A percentile compares a stretch with the other conserved stretches of the same genome.
Evolutionary conservation across 2,329 filamentous ascomycete species (phyloP).

Genomic region (Colletotrichum sidae): DNA sequence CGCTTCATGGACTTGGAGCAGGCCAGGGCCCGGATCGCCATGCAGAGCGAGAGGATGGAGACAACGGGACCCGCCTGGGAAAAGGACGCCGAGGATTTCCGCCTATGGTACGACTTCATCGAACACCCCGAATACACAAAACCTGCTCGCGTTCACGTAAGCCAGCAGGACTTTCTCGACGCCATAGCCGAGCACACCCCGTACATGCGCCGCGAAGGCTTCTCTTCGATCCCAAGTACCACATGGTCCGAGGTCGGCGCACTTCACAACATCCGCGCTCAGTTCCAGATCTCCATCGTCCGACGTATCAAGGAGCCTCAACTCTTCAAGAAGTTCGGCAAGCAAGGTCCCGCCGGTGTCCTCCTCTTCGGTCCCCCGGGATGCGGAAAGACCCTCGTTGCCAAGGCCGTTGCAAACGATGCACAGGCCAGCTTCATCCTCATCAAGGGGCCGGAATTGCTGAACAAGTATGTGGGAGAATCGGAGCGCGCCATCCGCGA

Average conservation of each 20-base stretch:
- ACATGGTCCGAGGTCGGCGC: slow-evolving; percentile 95
- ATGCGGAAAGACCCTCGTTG: slow-evolving; percentile 95
- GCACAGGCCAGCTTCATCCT: slow-evolving; percentile 98
- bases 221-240: slow-evolving; percentile 92
- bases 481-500: slow-evolving; percentile 93
- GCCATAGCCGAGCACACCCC: slow-evolving; percentile 73
- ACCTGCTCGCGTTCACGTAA: slow-evolving; percentile 44
- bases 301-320: slow-evolving; percentile 88
- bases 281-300: slow-evolving; percentile 88
- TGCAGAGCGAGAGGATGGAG: slow-evolving; percentile 15
- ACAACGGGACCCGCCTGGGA: background rate
- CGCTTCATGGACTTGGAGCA: slow-evolving; percentile 46
- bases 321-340: slow-evolving; percentile 80
- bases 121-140: slow-evolving; percentile 39
- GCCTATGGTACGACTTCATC: slow-evolving; percentile 34
- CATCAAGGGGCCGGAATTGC: slow-evolving; percentile 93
- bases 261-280: slow-evolving; percentile 79
- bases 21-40: slow-evolving; percentile 35
- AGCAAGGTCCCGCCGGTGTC: slow-evolving; percentile 85
- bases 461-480: slow-evolving; percentile 98
- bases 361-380: slow-evolving; percentile 97
- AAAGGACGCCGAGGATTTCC: slow-evolving; percentile 10
- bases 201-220: slow-evolving; percentile 88
- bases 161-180: slow-evolving; percentile 74
- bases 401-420: slow-evolving; percentile 95